Base-by-base conservation (phyloP, 1,139 yeast genomes). In the Saccharomyces pastorianus region DNA sequence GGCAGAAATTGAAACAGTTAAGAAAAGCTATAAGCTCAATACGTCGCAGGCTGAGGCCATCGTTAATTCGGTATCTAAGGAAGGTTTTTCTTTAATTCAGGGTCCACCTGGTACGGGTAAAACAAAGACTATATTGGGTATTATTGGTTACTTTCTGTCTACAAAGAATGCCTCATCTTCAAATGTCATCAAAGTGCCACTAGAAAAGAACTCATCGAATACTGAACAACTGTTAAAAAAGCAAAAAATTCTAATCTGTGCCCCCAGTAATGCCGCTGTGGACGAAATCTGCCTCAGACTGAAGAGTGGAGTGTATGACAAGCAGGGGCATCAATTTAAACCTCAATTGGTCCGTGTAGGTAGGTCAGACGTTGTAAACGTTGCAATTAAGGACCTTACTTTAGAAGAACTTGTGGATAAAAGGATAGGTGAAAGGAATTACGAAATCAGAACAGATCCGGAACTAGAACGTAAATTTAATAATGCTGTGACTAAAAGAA, bases 51-150 rank as follows among this genome's bases (percentile, higher is more conserved):
- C 98, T 0, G 76, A 73, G 49, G 99, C 99, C 0, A 88, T 93
- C 55, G 76, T 84, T 32, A 88, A 91, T 1, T 80, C 96, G 0
- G 81, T 82, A 49, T 69, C 75, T 28, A 76, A 80, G 7, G 75
- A 75, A 2, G 99, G 99, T 0, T 89, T 95, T 67, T 85, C 96
- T 0, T 76, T 93, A 52, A 90, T 93, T 68, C 99, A 93, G 72
- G 99, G 99, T 56, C 97, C 97, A 1, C 97, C 97, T 0, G 97
- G 97, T 72, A 93, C 99, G 0, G 99, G 99, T 74, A 95, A 95
- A 69, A 95, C 99, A 1, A 95, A 93, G 67, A 95, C 99, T 0
- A 93, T 95, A 73, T 71, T 95, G 47, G 97, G 97, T 27, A 85
- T 93, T 54, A 82, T 93, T 47, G 97, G 98, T 0, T 83, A 88